Evolutionary conservation across 2,329 filamentous ascomycete species (phyloP).

Genomic region (Fusarium siculi): DNA sequence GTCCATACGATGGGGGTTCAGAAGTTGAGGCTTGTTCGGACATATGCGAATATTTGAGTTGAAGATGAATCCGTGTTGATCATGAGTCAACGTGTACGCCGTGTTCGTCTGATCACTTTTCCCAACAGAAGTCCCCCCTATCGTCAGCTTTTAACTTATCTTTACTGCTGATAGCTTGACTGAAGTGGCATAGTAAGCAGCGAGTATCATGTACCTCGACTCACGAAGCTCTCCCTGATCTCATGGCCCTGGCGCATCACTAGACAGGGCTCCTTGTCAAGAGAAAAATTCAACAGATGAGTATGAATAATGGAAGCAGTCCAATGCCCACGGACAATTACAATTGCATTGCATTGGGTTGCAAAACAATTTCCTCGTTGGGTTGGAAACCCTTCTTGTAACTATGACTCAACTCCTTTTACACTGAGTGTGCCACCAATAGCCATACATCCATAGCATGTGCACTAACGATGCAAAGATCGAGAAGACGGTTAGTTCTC

Average conservation of each 20-base stretch:
- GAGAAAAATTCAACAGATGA: constrained; percentile 3
- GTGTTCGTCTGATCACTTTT: background rate
- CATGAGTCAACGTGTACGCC: background rate
- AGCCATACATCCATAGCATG: background rate
- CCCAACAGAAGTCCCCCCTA: background rate
- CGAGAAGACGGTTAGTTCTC: constrained; percentile 10
- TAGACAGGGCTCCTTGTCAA: constrained; percentile 26
- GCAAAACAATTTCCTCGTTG: background rate
- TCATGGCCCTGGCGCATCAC: constrained; percentile 18
- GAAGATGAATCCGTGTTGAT: background rate
- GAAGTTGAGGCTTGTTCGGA: background rate
- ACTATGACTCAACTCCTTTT: constrained; percentile 8
- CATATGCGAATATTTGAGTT: constrained; percentile 7
- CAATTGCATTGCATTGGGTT: background rate
- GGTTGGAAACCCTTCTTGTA: background rate
- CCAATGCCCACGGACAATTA: background rate
- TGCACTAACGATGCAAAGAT: constrained; percentile 15
- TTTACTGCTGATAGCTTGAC: background rate
- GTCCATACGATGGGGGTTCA: background rate
- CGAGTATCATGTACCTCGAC: constrained; percentile 21
- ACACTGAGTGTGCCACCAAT: background rate
- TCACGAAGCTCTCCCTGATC: constrained; percentile 25
- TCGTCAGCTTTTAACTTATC: background rate
- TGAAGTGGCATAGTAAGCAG: background rate
- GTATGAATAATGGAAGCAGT: background rate